Evolutionary conservation across 2,329 filamentous ascomycete species (phyloP).

Genomic region (Zasmidium cellare): DNA sequence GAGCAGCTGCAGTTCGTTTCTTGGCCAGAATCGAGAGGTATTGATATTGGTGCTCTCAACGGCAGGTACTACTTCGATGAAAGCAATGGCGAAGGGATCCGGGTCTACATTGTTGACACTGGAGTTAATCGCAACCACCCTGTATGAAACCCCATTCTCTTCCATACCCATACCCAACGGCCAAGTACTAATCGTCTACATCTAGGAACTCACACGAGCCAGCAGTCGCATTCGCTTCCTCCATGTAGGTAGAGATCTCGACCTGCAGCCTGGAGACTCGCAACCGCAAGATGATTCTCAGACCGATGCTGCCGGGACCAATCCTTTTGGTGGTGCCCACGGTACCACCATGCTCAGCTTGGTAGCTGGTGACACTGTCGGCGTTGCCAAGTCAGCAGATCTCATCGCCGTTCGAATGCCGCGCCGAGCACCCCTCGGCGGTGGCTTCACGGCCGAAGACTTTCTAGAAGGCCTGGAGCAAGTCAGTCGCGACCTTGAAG

Average conservation of each 20-base stretch:
- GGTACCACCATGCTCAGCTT: constrained; percentile 1
- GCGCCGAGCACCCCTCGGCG: not conserved
- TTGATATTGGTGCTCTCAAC: not conserved
- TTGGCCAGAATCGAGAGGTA: not conserved
- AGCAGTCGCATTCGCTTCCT: not conserved
- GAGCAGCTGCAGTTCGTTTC: not conserved
- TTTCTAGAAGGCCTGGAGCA: not conserved
- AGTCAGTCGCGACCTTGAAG: not conserved
- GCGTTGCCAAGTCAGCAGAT: not conserved
- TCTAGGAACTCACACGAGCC: not conserved
- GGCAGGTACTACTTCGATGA: not conserved
- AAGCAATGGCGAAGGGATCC: not conserved
- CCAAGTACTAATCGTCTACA: too few relatives aligned
- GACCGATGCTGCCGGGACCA: too few relatives aligned
- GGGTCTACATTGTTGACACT: not conserved
- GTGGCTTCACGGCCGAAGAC: not conserved
- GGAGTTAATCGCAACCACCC: not conserved
- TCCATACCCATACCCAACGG: too few relatives aligned
- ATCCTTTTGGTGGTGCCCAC: not conserved
- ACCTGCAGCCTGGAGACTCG: too few relatives aligned
- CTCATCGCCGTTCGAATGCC: not conserved
- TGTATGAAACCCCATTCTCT: not conserved
- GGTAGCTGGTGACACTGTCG: not conserved
- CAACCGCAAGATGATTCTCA: too few relatives aligned
- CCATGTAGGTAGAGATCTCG: not conserved